Evolutionary conservation across 345 rosid genomes (phyloP), one percentile per base, ranked within the genome.

Genomic region (Heritiera fomes): DNA sequence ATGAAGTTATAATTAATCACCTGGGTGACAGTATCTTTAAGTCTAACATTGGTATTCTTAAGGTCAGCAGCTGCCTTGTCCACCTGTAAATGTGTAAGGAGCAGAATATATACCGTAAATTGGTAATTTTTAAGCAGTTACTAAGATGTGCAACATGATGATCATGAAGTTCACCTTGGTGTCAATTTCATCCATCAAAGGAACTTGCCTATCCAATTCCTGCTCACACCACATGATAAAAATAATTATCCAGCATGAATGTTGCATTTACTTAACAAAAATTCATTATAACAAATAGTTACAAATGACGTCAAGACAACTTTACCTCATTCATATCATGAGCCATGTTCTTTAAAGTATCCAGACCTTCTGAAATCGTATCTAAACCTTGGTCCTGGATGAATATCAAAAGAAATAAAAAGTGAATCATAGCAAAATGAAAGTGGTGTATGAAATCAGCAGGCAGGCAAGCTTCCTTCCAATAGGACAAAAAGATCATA

Each of bases 161-260:
- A 67, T 17, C 71, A 82, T 75, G 76, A 89, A 34, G 53, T 59
- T 74, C 9, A n/a, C 98, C 98, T 95, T 95, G 60, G 94, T 52
- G 86, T 95, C 99, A 73, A 95, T 95, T 87, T 95, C 99, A 83
- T 95, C 99, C 98, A 92, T 89, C 88, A 95, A 78, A 73, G 98
- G 99, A 80, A 93, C 97, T 85, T 95, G 98, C 75, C 96, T 87
- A 80, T 95, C 99, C 78, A 95, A 4, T 80, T 93, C 98, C 99
- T 95, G 91, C 83, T 85, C 20, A 53, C 17, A 47, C 45, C 80
- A 73, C 23, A 77, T 23, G 17, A 68, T 59, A 13, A 53, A 66
- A 71, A 76, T 23, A 74, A 75, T 46, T 67, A 75, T 80, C 74
- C 78, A 46, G 60, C 47, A 61, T 58, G 56, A 13, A 73, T 41